Base-by-base conservation (phyloP, 306 rosid genomes). In the Fragaria nilgerrensis region DNA sequence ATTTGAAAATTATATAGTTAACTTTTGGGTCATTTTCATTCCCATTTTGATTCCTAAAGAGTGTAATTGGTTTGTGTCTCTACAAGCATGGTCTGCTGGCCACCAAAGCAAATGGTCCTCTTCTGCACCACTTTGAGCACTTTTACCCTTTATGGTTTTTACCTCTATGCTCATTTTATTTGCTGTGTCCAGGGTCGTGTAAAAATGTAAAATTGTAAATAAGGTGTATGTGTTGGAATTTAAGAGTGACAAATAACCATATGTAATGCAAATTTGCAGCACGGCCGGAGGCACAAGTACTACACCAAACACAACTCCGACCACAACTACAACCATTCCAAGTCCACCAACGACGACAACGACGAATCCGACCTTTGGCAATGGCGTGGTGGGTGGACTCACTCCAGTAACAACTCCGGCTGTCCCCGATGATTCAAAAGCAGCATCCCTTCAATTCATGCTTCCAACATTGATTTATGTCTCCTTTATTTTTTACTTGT, bases 251-350 rank as follows among this genome's bases (percentile, higher is more conserved):
- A 72, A 76, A 81, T 72, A 75, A 59, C 22, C 75, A 68, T 37
- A 43, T 77, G 48, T 62, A 9, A 23, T 84, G 45, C 73, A 75
- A n/a, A 25, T 62, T 68, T 75, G 50, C 80, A 96, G 99, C 82
- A 44, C 90, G 68, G 94, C 94, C 6, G 96, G 99, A 84, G 99
- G 99, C 64, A 49, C 81, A 63, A 14, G 14, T 43, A 82, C 50
- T 27, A 84, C 85, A 5, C 92, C 97, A n/a, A 75, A 34, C 59
- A 80, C 91, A 17, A 50, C 89, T 14, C 10, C 85, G 53, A 77
- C 56, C 36, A 68, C 78, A 61, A 27, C 78, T 44, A 65, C 82
- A 86, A 79, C 70, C n/a, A 13, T 25, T 75, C 75, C 89, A n/a
- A 83, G 81, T 68, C 65, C 80, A 63, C 86, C 82, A 17, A 56